A percentile compares a stretch with the other conserved stretches of the same genome.
Conservation (phyloP, 2,329 filamentous ascomycete species). For the Cucurbitaria berberidis region DNA sequence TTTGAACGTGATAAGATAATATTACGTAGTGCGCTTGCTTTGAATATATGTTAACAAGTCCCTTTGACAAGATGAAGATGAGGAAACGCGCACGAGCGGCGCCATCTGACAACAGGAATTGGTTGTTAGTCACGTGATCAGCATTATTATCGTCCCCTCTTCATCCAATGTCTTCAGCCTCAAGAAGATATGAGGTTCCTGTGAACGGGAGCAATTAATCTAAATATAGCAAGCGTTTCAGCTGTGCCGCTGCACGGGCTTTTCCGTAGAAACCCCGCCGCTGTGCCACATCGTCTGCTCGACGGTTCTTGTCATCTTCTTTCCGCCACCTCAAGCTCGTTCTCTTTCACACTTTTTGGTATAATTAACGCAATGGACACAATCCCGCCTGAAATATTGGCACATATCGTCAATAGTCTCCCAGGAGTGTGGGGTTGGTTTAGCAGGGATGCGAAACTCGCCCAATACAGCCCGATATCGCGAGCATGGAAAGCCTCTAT, state of each 20-base stretch:
- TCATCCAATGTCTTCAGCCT: no score
- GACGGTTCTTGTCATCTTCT: background rate
- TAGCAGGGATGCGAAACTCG: background rate
- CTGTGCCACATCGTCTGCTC: background rate
- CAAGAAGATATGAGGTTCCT: background rate
- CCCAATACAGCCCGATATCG: conserved; percentile 5
- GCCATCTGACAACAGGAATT: no score
- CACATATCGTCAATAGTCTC: conserved; percentile 4
- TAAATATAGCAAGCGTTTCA: background rate
- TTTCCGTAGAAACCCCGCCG: background rate
- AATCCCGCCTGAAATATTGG: conserved; percentile 9
- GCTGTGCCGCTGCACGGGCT: background rate
- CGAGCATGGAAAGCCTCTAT: conserved; percentile 9
- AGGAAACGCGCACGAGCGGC: no score
- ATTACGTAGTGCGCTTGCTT: no score
- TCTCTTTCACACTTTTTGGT: background rate
- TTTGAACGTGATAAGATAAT: no score
- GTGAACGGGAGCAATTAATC: background rate
- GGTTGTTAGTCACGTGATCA: no score
- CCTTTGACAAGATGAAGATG: no score
- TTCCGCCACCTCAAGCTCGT: background rate
- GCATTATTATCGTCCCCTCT: no score
- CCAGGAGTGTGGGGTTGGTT: background rate
- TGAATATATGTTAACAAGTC: no score
- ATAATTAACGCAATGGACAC: conserved; percentile 14